These are phyloP conservation scores for Colletotrichum sp. DNA, from an alignment of 2,329 filamentous ascomycete species.

Conservation along the genomic window DNA sequence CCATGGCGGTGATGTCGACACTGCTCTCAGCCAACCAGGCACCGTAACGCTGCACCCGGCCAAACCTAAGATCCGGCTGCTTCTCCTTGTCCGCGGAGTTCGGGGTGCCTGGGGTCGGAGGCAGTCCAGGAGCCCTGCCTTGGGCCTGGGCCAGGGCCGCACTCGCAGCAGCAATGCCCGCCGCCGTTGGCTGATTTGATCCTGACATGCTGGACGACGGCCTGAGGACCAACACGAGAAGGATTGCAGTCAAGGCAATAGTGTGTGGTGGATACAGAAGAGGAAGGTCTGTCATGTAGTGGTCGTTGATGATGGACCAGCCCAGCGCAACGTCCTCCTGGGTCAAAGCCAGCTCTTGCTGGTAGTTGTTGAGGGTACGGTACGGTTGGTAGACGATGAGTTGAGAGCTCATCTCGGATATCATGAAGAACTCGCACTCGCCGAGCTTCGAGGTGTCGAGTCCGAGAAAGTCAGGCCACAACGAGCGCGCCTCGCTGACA, in stretches of 20 bases:
- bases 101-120: conserved; percentile 15
- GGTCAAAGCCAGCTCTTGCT: conserved; percentile 72
- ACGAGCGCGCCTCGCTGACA: conserved; percentile 81
- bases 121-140: conserved; percentile 13
- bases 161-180: conserved; percentile 55
- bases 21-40: conserved; percentile 87
- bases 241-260: conserved; percentile 84
- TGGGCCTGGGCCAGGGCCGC: conserved; percentile 52
- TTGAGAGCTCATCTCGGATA: conserved; percentile 89
- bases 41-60: conserved; percentile 70
- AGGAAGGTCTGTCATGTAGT: conserved; percentile 90
- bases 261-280: conserved; percentile 86
- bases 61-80: conserved; percentile 60
- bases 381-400: conserved; percentile 93
- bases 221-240: conserved; percentile 83
- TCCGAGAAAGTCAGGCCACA: conserved; percentile 81
- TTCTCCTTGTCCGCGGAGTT: conserved; percentile 44
- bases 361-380: conserved; percentile 76
- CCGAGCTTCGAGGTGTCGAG: conserved; percentile 84
- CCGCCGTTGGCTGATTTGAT: conserved; percentile 37
- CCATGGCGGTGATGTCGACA: conserved; percentile 82
- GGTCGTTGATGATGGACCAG: conserved; percentile 87
- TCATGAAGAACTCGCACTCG: conserved; percentile 92
- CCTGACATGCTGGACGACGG: conserved; percentile 48
- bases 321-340: conserved; percentile 80